phyloP scores from a whole-genome alignment of 306 rosid genomes.

The Fragaria ananassa region DNA sequence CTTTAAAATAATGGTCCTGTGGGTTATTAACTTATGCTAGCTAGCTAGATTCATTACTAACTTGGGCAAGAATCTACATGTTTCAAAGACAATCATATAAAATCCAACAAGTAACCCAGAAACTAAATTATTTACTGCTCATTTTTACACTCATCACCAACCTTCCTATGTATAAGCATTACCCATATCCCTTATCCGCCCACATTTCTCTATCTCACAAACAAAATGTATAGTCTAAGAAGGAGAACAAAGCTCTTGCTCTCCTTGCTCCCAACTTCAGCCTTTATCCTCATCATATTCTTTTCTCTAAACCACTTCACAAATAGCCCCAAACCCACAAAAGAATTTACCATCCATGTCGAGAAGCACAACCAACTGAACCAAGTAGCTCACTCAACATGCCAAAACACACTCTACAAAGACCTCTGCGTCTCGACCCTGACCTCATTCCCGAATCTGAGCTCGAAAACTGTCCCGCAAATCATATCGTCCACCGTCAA shows the following conservation, averaged over 20 bases:
- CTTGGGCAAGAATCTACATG: neutral
- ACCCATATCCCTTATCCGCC: neutral
- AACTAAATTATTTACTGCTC: neutral
- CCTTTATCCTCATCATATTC: constrained; percentile 16
- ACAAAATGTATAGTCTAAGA: constrained; percentile 26
- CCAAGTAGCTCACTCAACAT: constrained; percentile 51
- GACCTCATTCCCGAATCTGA: constrained; percentile 48
- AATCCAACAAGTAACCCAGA: neutral
- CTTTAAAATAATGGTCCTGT: neutral
- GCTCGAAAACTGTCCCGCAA: constrained; percentile 53
- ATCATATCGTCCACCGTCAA: constrained; percentile 41
- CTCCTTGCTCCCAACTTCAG: constrained; percentile 12
- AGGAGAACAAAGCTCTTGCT: constrained; percentile 26
- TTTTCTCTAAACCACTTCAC: constrained; percentile 21
- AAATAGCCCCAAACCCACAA: constrained; percentile 1
- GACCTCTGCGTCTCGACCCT: constrained; percentile 68
- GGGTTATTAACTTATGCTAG: neutral
- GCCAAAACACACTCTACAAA: constrained; percentile 70
- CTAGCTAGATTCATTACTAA: neutral
- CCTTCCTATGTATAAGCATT: constrained; percentile 6
- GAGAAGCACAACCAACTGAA: constrained; percentile 39
- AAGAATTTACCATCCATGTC: constrained; percentile 17
- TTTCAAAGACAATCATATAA: neutral
- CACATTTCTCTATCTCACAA: neutral
- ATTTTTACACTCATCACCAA: neutral